Evolutionary conservation across 139 green algal genomes (phyloP), one percentile per base, ranked within the genome.

Genomic region (Mesotaenium endlicherianum): DNA sequence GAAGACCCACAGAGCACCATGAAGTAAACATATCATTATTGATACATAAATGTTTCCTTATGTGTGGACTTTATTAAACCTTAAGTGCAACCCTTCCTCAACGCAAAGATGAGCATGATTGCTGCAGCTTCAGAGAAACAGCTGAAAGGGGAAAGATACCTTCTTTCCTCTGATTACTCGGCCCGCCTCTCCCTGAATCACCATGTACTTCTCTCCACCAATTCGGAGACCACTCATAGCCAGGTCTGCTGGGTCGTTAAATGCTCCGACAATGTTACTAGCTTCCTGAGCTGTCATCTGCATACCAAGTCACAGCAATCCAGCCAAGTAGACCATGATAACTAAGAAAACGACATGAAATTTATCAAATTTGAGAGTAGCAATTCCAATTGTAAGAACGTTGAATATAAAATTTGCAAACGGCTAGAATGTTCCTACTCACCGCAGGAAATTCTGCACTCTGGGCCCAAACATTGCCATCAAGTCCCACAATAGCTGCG

Each of bases 151-250:
- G 31, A 6, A 41, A 42, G 36, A 34, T 42, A 88, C 84, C 84
- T 85, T 89, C 85, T 83, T 89, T 39, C 80, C 84, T 77, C 84
- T 60, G 31, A 89, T n/a, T 30, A 88, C 82, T n/a, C 30, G 64
- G 20, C 82, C 84, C 3, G 67, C 20, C 31, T 89, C 82, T 31
- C 84, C 82, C 43, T 47, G 20, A 8, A 89, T 64, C 20, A 86
- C 39, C 81, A 89, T 89, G 70, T 82, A 89, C 81, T 89, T 89
- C 44, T 49, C 36, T 16, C 55, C 82, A 8, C 8, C 59, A 68
- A 88, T 70, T 2, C 5, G 6, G 31, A 88, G 40, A 6, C 82
- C 82, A 4, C 2, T 80, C 8, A 31, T 6, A 2, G 79, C 49
- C 16, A 88, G 47, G 36, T 67, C 3, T 34, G 11, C 42, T 26